phyloP scores from a whole-genome alignment of 2,329 filamentous ascomycete genomes.

The Cladophialophora carrionii region DNA sequence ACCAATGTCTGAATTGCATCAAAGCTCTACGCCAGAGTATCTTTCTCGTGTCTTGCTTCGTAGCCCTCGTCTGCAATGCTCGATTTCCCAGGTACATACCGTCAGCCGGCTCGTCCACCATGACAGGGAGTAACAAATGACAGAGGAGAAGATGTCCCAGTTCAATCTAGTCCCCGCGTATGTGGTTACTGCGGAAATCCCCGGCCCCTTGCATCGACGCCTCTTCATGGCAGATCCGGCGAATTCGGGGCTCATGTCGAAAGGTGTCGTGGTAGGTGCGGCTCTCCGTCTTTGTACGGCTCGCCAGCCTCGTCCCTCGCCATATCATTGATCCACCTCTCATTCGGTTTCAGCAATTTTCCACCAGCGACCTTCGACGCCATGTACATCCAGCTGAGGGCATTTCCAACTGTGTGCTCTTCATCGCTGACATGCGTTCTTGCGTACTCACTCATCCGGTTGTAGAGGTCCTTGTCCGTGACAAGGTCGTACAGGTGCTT shows the following conservation, averaged over 20 bases:
- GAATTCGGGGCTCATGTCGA: slow-evolving; percentile 29
- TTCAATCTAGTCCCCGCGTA: background rate
- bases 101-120: background rate
- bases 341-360: slow-evolving; percentile 61
- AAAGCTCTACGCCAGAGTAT: background rate
- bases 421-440: slow-evolving; percentile 73
- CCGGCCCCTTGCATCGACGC: background rate
- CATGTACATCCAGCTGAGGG: slow-evolving; percentile 76
- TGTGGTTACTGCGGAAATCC: background rate
- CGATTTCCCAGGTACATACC: background rate
- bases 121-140: background rate
- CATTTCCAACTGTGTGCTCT: slow-evolving; percentile 78
- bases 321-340: slow-evolving; percentile 74
- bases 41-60: background rate
- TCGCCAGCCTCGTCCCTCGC: slow-evolving; percentile 66
- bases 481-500: slow-evolving; percentile 68
- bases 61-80: background rate
- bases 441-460: slow-evolving; percentile 68
- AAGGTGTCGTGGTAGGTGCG: slow-evolving; percentile 57
- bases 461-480: slow-evolving; percentile 66
- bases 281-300: slow-evolving; percentile 63
- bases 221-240: background rate
- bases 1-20: background rate
- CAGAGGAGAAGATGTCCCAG: background rate
- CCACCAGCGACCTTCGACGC: slow-evolving; percentile 67